phyloP scores from a whole-genome alignment of 192 early-diverging fungal genomes.

The Entomortierella chlamydospora region DNA sequence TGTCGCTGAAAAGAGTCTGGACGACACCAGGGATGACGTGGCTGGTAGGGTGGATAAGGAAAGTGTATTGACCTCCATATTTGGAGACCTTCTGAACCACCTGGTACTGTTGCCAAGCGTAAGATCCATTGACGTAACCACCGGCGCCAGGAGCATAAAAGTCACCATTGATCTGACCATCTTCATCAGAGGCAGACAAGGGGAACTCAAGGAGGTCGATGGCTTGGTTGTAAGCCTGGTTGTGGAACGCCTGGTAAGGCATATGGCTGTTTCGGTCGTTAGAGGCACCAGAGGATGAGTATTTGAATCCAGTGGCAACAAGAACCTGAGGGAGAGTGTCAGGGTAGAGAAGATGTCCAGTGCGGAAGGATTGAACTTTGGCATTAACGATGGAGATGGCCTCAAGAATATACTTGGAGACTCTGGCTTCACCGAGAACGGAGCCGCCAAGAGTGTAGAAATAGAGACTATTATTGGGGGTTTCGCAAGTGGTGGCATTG shows the following conservation, averaged over 20 bases:
- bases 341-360: conserved; percentile 16
- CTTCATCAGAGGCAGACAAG: no score
- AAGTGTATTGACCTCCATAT: no score
- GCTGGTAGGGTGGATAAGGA: no score
- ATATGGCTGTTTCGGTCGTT: conserved; percentile 27
- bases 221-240: conserved; percentile 19
- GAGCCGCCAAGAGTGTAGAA: conserved; percentile 37
- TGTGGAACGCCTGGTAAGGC: conserved; percentile 29
- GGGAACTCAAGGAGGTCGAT: conserved; percentile 16
- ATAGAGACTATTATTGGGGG: conserved; percentile 9
- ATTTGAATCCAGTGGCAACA: conserved; percentile 14
- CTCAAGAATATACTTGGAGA: conserved; percentile 38
- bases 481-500: conserved; percentile 14
- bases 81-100: no score
- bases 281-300: conserved; percentile 15
- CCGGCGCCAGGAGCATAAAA: no score
- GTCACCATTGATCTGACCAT: no score
- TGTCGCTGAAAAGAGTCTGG: no score
- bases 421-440: conserved; percentile 22
- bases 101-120: no score
- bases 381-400: conserved; percentile 22
- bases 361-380: conserved; percentile 18
- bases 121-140: no score
- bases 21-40: no score
- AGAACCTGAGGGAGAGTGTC: conserved; percentile 16